These are phyloP conservation scores for Cryptococcus sp. DNA, from an alignment of 1,284 basidiomycete species.

Conservation along the genomic window DNA sequence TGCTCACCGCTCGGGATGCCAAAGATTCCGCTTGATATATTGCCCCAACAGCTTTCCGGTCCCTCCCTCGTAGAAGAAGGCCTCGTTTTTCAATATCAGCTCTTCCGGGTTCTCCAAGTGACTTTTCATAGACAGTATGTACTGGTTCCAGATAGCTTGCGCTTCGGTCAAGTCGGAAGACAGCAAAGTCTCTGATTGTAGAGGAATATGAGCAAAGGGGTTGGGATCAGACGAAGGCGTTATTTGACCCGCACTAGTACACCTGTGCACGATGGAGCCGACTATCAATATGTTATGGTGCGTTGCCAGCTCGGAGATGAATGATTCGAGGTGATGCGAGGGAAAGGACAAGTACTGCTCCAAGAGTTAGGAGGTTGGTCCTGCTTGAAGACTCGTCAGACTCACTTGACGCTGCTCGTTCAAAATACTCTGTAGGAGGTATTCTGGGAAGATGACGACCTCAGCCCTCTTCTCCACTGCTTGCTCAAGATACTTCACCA, in stretches of 20 bases:
- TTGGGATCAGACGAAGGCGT: conserved; percentile 13
- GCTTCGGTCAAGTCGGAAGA: background rate
- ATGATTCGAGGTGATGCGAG: conserved; percentile 31
- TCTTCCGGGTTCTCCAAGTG: conserved; percentile 30
- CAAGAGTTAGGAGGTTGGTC: too few relatives aligned
- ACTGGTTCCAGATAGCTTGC: background rate
- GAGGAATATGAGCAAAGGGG: conserved; percentile 38
- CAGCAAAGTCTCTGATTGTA: background rate
- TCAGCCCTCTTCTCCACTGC: conserved; percentile 35
- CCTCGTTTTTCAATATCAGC: conserved; percentile 40
- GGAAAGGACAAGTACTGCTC: conserved; percentile 46
- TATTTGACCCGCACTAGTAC: conserved; percentile 8
- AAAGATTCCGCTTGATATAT: conserved; percentile 52
- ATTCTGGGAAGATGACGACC: conserved; percentile 52
- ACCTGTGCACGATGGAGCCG: conserved; percentile 46
- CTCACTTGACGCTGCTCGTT: conserved; percentile 45
- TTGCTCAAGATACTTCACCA: conserved; percentile 20
- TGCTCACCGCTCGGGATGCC: conserved; percentile 52
- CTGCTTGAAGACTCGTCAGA: background rate
- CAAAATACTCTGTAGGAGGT: conserved; percentile 50
- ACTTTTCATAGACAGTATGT: conserved; percentile 3
- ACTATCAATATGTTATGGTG: conserved; percentile 37
- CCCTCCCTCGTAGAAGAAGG: conserved; percentile 45
- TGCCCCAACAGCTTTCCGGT: conserved; percentile 33
- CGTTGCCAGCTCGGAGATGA: conserved; percentile 33